Evolutionary conservation across 1,284 basidiomycete genomes (phyloP), one percentile per base, ranked within the genome.

Genomic region (Farysia itapuensis): DNA sequence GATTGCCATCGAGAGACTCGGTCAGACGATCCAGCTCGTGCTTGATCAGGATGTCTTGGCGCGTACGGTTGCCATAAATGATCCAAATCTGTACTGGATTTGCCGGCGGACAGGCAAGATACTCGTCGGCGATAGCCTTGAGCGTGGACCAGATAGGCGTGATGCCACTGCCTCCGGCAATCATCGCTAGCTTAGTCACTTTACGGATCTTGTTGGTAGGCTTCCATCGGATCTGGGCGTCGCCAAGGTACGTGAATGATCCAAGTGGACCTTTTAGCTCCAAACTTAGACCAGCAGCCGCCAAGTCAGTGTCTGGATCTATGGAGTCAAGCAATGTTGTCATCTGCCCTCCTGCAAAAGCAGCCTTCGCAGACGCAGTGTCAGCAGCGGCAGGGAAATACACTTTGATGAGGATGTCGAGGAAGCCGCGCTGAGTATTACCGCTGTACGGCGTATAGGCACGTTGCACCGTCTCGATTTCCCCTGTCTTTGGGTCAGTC

Each of bases 211-310:
- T 36, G 37, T 78, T 63, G 3, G 75, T 57, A 0, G 80, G 79
- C 39, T 79, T 77, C 78, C 81, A 79, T 16, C 58, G 56, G 23
- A 79, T 80, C 19, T 70, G 63, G 0, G 81, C 80, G 11, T 75
- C 57, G 0, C 83, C 83, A 5, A 79, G 70, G 80, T 83, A 85
- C 13, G 80, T 72, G 69, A 86, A 86, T 2, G 80, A 80, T 0
- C 85, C 85, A 3, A 85, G 72, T 0, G 85, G 85, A 0, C 85
- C 85, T 66, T 85, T 86, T 39, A 86, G 63, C 53, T 86, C 52
- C 32, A 63, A 33, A 6, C 35, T 28, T 1, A 61, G 16, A 26
- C 39, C 35, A 3, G 33, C 51, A 7, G 81, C 84, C 3, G 82
- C 57, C 8, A 70, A 48, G 1, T 9, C 12, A 7, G 15, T 23